These are phyloP conservation scores for Exsudoporus frostii DNA, from an alignment of 768 basidiomycete species.

Conservation along the genomic window DNA sequence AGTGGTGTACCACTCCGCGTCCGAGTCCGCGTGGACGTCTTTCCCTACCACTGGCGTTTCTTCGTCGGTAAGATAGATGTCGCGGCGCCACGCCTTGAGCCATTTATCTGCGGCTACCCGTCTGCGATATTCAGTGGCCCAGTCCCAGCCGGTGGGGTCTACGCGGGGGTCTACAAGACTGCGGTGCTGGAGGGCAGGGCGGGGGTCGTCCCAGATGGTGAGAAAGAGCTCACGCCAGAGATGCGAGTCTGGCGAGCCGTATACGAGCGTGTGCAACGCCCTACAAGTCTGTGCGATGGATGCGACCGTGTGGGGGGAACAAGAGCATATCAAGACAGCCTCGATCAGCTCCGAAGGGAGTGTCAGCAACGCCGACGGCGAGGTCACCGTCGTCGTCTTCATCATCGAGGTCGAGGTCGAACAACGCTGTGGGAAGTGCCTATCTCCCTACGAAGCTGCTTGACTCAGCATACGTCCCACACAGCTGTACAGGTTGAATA, in stretches of 20 bases:
- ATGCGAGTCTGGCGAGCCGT: slow-evolving; percentile 33
- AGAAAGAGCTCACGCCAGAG: slow-evolving; percentile 52
- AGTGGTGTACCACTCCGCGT: background rate
- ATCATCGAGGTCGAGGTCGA: background rate
- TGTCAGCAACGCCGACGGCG: background rate
- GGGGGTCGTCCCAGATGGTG: slow-evolving; percentile 48
- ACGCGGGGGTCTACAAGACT: slow-evolving; percentile 24
- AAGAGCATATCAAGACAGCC: slow-evolving; percentile 29
- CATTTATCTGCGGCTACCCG: slow-evolving; percentile 21
- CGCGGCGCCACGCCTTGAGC: slow-evolving; percentile 25
- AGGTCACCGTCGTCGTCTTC: background rate
- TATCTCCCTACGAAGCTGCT: background rate
- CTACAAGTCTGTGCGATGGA: slow-evolving; percentile 37
- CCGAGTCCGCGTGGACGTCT: background rate
- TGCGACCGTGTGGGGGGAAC: slow-evolving; percentile 33
- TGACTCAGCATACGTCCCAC: background rate
- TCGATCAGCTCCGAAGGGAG: slow-evolving; percentile 44
- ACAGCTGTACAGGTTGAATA: background rate
- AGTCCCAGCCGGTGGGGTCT: slow-evolving; percentile 18
- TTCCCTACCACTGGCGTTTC: background rate
- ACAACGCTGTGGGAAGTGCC: background rate
- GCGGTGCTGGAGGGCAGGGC: slow-evolving; percentile 30
- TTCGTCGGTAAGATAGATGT: slow-evolving; percentile 4
- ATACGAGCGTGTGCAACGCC: slow-evolving; percentile 35
- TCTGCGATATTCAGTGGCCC: slow-evolving; percentile 23